Percentiles rank a stretch among this genome's conserved stretches.
These are phyloP conservation scores for Dioszegia aurantiaca DNA, from an alignment of 768 basidiomycete species.

Conservation along the genomic window DNA sequence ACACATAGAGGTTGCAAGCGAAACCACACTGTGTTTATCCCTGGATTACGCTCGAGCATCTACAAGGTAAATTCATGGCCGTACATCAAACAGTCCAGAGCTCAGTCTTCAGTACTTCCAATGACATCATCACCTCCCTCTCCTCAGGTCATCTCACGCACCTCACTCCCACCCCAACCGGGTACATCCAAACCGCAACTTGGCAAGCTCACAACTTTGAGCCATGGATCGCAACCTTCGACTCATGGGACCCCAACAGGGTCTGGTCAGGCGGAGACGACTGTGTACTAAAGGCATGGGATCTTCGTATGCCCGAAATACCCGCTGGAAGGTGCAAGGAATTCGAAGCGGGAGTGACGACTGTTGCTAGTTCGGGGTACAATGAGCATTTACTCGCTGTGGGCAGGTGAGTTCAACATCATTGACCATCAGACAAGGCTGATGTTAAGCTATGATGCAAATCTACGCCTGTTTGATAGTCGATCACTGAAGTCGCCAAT, in stretches of 20 bases:
- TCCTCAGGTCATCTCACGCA: conserved; percentile 75
- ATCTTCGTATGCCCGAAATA: conserved; percentile 65
- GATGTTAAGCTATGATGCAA: conserved; percentile 70
- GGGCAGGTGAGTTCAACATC: conserved; percentile 65
- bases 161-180: conserved; percentile 55
- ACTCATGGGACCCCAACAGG: conserved; percentile 75
- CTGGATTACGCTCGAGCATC: conserved; percentile 72
- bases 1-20: conserved; percentile 52
- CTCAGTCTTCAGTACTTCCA: conserved; percentile 20
- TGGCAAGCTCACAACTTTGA: conserved; percentile 93
- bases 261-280: conserved; percentile 96
- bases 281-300: conserved; percentile 84
- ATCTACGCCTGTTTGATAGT: conserved; percentile 75
- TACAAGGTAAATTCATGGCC: neutral
- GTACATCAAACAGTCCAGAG: no score
- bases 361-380: conserved; percentile 78
- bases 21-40: conserved; percentile 75
- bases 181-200: conserved; percentile 56
- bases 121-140: conserved; percentile 67
- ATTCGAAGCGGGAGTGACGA: conserved; percentile 88
- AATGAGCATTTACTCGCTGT: conserved; percentile 79
- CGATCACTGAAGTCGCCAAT: conserved; percentile 66
- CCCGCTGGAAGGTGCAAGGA: conserved; percentile 51
- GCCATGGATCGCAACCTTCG: conserved; percentile 89
- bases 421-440: neutral